These are phyloP conservation scores for Aspergillus caelatus DNA, from an alignment of 2,329 filamentous ascomycete species.

Conservation along the genomic window DNA sequence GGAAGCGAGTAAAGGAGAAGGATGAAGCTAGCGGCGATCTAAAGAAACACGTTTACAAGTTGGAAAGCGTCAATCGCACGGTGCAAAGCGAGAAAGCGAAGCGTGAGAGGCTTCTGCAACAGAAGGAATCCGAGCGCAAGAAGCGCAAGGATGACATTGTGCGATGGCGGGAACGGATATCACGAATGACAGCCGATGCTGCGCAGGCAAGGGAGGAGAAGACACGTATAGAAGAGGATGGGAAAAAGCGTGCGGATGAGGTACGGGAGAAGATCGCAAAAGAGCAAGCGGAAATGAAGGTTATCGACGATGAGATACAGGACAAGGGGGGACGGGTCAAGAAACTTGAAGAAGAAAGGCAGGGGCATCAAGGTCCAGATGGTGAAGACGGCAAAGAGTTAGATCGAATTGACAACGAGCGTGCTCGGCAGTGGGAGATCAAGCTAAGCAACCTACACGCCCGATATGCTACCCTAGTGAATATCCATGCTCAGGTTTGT, in stretches of 20 bases:
- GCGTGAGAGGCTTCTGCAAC: slow-evolving; percentile 67
- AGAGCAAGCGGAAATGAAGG: slow-evolving; percentile 54
- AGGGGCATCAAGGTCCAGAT: slow-evolving; percentile 51
- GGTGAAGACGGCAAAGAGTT: slow-evolving; percentile 55
- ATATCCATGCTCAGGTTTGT: slow-evolving; percentile 42
- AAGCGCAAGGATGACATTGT: slow-evolving; percentile 63
- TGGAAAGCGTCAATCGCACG: slow-evolving; percentile 79
- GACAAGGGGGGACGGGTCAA: slow-evolving; percentile 64
- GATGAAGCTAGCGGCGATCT: slow-evolving; percentile 86
- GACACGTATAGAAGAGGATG: slow-evolving; percentile 43
- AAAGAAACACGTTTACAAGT: slow-evolving; percentile 75
- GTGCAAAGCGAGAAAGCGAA: slow-evolving; percentile 78
- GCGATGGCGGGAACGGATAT: slow-evolving; percentile 60
- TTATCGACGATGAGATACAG: slow-evolving; percentile 63
- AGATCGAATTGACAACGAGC: slow-evolving; percentile 53
- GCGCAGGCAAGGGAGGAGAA: slow-evolving; percentile 49
- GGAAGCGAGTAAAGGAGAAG: slow-evolving; percentile 79
- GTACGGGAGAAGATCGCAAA: slow-evolving; percentile 48
- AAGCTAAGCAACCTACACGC: slow-evolving; percentile 47
- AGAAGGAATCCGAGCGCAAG: slow-evolving; percentile 63
- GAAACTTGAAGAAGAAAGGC: slow-evolving; percentile 61
- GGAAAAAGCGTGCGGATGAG: slow-evolving; percentile 43
- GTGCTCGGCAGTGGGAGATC: slow-evolving; percentile 50
- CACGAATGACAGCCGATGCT: slow-evolving; percentile 55
- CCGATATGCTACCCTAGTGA: slow-evolving; percentile 47